phyloP scores from a whole-genome alignment of 2,329 filamentous ascomycete genomes.

The Xylaria sp. region DNA sequence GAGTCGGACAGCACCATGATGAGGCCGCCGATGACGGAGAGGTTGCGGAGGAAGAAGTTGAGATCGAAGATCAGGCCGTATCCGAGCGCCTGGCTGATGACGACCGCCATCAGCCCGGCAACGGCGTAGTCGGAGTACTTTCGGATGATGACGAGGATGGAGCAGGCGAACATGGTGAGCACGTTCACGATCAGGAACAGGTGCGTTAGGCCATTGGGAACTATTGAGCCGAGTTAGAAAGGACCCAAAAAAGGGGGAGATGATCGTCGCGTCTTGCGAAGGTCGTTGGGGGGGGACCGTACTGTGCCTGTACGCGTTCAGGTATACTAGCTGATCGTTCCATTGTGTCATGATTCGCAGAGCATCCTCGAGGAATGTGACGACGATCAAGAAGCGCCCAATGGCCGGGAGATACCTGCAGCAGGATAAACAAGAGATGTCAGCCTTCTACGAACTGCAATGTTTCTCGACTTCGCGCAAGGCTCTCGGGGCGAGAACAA shows the following conservation, averaged over 20 bases:
- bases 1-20: slow-evolving; percentile 98
- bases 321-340: slow-evolving; percentile 90
- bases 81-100: slow-evolving; percentile 89
- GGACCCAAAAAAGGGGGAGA: neutral
- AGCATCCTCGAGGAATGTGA: slow-evolving; percentile 97
- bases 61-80: slow-evolving; percentile 98
- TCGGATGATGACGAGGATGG: slow-evolving; percentile 83
- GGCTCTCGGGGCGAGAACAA: neutral
- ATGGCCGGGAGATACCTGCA: slow-evolving; percentile 88
- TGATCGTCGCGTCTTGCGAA: no score
- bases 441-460: slow-evolving; percentile 29
- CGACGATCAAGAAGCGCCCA: slow-evolving; percentile 95
- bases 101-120: slow-evolving; percentile 83
- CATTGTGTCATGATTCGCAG: slow-evolving; percentile 97
- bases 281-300: no score
- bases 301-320: slow-evolving; percentile 93
- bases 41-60: slow-evolving; percentile 99
- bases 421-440: slow-evolving; percentile 25
- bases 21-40: slow-evolving; percentile 94
- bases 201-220: slow-evolving; percentile 86
- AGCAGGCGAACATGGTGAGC: slow-evolving; percentile 81
- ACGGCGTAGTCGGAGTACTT: slow-evolving; percentile 95
- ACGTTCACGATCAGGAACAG: slow-evolving; percentile 91
- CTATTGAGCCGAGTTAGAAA: slow-evolving; percentile 51
- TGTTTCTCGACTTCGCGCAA: neutral